Conservation (phyloP, 257 asterid species). For the Osmanthus fragrans region DNA sequence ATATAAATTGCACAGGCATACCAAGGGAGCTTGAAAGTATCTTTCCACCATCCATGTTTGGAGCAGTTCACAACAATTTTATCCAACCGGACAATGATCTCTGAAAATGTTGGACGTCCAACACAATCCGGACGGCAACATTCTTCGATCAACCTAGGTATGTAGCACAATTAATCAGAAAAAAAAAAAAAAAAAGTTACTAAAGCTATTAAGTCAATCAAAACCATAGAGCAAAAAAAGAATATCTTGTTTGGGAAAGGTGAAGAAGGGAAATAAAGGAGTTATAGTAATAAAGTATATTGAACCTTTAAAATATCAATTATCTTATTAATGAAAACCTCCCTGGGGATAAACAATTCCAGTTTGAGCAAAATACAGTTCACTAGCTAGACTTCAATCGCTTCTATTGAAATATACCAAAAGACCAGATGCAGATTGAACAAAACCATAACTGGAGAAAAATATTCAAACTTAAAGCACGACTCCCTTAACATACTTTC, state of each 20-base stretch:
- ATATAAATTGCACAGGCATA: constrained; percentile 22
- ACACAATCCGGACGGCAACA: constrained; percentile 73
- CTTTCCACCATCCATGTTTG: constrained; percentile 98
- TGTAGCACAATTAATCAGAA: constrained; percentile 6
- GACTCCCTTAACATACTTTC: no score
- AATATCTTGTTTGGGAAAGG: neutral
- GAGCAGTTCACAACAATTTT: constrained; percentile 65
- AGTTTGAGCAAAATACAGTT: neutral
- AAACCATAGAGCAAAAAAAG: neutral
- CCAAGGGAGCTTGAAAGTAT: constrained; percentile 96
- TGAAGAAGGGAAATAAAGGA: neutral
- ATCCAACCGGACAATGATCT: constrained; percentile 70
- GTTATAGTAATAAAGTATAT: neutral
- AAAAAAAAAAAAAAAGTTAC: neutral
- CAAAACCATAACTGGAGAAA: neutral
- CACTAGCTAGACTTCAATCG: neutral
- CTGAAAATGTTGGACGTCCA: constrained; percentile 68
- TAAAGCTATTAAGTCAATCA: neutral
- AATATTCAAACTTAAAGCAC: neutral
- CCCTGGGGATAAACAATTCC: neutral
- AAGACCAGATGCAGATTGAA: neutral
- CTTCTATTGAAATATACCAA: neutral
- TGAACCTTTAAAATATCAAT: neutral
- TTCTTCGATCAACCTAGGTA: constrained; percentile 78
- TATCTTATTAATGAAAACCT: neutral